Evolutionary conservation across 768 basidiomycete genomes (phyloP), one percentile per base, ranked within the genome.

Genomic region (Mycena haematopus): DNA sequence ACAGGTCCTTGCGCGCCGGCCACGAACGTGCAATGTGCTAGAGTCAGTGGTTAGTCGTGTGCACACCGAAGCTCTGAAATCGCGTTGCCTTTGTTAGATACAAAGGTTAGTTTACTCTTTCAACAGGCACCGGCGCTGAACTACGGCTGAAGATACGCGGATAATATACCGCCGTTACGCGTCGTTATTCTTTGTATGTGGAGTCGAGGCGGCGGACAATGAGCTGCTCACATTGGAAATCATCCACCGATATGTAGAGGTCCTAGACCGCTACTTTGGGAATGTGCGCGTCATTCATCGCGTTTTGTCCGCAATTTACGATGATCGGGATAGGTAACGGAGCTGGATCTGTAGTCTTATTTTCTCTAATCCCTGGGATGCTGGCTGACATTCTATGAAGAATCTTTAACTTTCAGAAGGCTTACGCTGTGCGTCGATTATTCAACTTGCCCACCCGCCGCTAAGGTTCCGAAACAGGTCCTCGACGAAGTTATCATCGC

Each of bases 391-490:
- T 51, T 46, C 52, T 24, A 31, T 35, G 40, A 68, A 95, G 93
- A 56, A 96, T 98, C 68, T 99, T 97, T 85, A 97, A 97, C 79
- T 98, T 98, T 74, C 92, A 98, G 73, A 93, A 95, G 74, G 96
- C 96, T 1, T 97, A 95, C 73, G 87, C 92, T 5, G 95, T 92
- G 5, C 31, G 42, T 36, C 29, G 21, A 38, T 35, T 36, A 9
- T 19, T 47, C 27, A 31, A 7, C 24, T 24, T 31, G n/a, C 21
- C 19, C 21, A 2, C 24, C 19, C 35, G 0, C 35, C 22, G 9
- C 59, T 53, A 11, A 44, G 17, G 6, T 3, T 35, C 4, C 15
- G 11, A n/a, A 65, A 45, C 47, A 92, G 90, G 86, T 98, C 61
- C 78, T 99, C 38, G 96, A 99, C 71, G 96, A 98, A 74, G 82